Evolutionary conservation across 257 asterid species (phyloP).

Genomic region (Capsicum pubescens): DNA sequence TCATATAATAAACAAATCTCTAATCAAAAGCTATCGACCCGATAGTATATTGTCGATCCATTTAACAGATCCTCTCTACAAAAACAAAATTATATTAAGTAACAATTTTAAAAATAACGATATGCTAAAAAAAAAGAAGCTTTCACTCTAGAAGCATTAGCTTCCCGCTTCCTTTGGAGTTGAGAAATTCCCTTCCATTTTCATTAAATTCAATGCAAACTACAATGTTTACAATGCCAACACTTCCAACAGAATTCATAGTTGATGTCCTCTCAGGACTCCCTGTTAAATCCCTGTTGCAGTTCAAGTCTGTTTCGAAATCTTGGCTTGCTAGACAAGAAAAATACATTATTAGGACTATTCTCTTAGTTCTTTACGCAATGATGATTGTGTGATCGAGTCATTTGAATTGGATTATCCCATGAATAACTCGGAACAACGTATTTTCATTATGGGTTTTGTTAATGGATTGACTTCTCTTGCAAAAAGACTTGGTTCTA

Average conservation of each 20-base stretch:
- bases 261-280: neutral
- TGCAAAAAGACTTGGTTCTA: slow-evolving; percentile 36
- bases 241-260: neutral
- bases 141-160: too few relatives aligned
- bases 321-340: neutral
- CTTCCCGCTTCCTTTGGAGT: too few relatives aligned
- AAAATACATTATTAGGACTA: neutral
- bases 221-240: neutral
- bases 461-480: slow-evolving; percentile 58
- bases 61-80: too few relatives aligned
- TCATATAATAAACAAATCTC: too few relatives aligned
- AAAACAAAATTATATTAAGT: too few relatives aligned
- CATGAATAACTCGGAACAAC: neutral
- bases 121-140: too few relatives aligned
- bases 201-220: neutral
- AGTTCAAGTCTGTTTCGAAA: neutral
- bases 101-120: too few relatives aligned
- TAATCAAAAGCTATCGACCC: too few relatives aligned
- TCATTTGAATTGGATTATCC: slow-evolving; percentile 30
- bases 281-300: neutral
- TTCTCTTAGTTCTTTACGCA: slow-evolving; percentile 40
- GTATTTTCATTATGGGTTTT: slow-evolving; percentile 46
- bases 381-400: slow-evolving; percentile 38
- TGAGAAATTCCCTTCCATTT: neutral
- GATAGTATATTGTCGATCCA: too few relatives aligned